Base-by-base conservation (phyloP, 306 rosid species). In the Vachellia collinsii region DNA sequence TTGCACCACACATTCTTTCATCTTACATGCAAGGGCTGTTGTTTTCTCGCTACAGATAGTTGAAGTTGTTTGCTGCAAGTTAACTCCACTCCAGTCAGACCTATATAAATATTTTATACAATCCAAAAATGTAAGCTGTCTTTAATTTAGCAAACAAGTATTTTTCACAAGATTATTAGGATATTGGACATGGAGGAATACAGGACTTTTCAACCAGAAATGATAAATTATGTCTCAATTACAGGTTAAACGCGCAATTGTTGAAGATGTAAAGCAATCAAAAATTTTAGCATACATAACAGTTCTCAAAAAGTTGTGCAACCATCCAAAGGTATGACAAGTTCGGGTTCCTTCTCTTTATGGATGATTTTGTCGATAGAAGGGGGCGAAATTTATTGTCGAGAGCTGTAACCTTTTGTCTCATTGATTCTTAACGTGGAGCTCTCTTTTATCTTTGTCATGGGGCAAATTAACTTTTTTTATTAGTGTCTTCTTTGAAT, bases 21-120 rank as follows among this genome's bases (percentile, higher is more conserved):
- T 70, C 58, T 74, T 39, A 46, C 77, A 69, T 78, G 51, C 78
- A 25, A 61, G 65, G 72, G 75, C 77, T 73, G 77, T 83, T 72
- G 67, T 77, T 88, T 74, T 71, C 64, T 23, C 46, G 70, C 78
- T 72, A 76, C 97, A 94, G 99, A 93, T 95, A 61, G 82, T 95
- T 82, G 97, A 95, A 93, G 99, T 95, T 79, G 91, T 95, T 85
- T 95, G 99, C 85, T 93, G 99, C 97, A 94, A 89, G 91, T 90
- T 94, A 90, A 89, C 95, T 83, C 94, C 94, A 68, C 91, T 94
- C 66, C 99, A 94, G 87, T 84, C 90, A 62, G 97, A 91, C 81
- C 86, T 94, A 67, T 94, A 94, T 70, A 94, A 90, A 83, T 97
- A 94, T 87, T 93, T 94, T 77, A 80, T 94, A 85, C 94, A 90